Evolutionary conservation across 129 eudicot species (phyloP).

Genomic region (Kitagawia praeruptora): DNA sequence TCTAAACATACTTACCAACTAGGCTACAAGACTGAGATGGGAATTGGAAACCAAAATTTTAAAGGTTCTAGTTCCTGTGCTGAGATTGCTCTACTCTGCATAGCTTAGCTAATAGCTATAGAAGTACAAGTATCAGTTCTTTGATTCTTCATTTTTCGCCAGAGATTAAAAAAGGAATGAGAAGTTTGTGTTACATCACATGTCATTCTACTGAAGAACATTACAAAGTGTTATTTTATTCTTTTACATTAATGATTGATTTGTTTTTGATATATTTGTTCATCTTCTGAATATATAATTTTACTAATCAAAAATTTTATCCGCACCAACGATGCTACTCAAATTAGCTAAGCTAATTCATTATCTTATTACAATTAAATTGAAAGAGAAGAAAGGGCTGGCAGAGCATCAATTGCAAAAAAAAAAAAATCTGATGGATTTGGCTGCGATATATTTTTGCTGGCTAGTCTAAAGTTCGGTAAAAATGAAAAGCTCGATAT

Average conservation of each 20-base stretch:
- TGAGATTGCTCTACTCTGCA: neutral
- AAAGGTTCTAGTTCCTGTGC: neutral
- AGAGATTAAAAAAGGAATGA: neutral
- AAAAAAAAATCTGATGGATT: no score
- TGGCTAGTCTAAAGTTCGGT: no score
- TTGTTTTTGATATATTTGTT: neutral
- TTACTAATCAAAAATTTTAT: no score
- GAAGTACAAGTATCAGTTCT: neutral
- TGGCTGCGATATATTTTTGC: no score
- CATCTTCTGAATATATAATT: neutral
- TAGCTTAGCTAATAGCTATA: neutral
- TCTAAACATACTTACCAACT: conserved; percentile 63
- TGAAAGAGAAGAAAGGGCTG: no score
- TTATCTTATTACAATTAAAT: no score
- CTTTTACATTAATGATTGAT: neutral
- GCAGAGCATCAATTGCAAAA: no score
- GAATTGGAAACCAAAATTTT: neutral
- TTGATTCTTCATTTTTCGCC: neutral
- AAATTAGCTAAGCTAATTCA: no score
- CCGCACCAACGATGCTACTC: no score
- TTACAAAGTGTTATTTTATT: neutral
- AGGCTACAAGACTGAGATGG: neutral
- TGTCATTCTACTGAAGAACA: neutral
- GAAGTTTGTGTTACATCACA: neutral
- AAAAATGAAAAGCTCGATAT: no score